phyloP scores from a whole-genome alignment of 371 early-diverging fungal species.

The Rhizopus sp. region DNA sequence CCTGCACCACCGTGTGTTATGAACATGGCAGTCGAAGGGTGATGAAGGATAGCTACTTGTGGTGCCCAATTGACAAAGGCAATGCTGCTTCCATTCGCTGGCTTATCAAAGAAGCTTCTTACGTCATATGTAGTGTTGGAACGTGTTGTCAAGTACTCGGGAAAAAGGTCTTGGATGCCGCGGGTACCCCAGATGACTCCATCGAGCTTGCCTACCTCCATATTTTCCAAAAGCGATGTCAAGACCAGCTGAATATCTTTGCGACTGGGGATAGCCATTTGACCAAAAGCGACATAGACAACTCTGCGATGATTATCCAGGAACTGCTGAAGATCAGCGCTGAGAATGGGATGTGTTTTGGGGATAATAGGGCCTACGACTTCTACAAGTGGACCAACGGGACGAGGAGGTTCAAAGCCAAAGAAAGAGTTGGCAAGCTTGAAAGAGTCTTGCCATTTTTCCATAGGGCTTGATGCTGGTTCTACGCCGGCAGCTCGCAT shows the following conservation, averaged over 20 bases:
- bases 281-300: slow-evolving; percentile 45
- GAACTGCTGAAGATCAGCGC: slow-evolving; percentile 13
- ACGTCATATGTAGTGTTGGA: slow-evolving; percentile 10
- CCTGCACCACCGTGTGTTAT: slow-evolving; percentile 44
- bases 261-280: slow-evolving; percentile 19
- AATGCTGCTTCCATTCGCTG: neutral
- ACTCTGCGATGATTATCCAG: slow-evolving; percentile 25
- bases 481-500: no score
- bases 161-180: slow-evolving; percentile 10
- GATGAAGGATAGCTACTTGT: slow-evolving; percentile 40
- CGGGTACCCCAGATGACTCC: slow-evolving; percentile 36
- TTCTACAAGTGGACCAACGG: slow-evolving; percentile 34
- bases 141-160: slow-evolving; percentile 8
- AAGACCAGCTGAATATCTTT: slow-evolving; percentile 21
- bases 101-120: neutral
- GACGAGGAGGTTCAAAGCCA: slow-evolving; percentile 28
- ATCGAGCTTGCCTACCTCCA: slow-evolving; percentile 27
- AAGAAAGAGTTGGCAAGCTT: slow-evolving; percentile 28
- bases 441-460: no score
- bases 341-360: slow-evolving; percentile 20
- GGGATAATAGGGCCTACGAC: slow-evolving; percentile 38
- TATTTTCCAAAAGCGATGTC: slow-evolving; percentile 18
- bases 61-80: slow-evolving; percentile 35
- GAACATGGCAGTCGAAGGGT: slow-evolving; percentile 33
- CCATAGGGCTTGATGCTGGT: no score